Evolutionary conservation across 345 rosid genomes (phyloP).

Genomic region (Fremontodendron californicum): DNA sequence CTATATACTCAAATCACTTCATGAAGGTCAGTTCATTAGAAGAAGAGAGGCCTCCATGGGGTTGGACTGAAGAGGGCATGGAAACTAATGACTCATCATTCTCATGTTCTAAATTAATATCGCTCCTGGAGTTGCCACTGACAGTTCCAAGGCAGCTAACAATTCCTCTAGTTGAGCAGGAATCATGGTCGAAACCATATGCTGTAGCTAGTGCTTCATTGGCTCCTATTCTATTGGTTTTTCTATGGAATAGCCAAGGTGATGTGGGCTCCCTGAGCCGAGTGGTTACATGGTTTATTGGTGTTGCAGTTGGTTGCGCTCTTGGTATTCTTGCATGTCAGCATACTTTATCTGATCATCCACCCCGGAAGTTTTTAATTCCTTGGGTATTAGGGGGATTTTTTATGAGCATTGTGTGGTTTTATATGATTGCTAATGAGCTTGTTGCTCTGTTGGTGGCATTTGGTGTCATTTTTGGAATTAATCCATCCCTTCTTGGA

Average conservation of each 20-base stretch:
- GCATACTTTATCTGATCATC: constrained; percentile 49
- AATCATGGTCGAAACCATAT: constrained; percentile 65
- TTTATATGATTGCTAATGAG: constrained; percentile 85
- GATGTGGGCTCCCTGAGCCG: constrained; percentile 30
- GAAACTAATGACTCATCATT: constrained; percentile 23
- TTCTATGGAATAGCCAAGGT: constrained; percentile 56
- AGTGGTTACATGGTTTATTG: constrained; percentile 37
- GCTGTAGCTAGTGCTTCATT: constrained; percentile 69
- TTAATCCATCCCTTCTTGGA: constrained; percentile 83
- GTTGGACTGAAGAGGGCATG: constrained; percentile 43
- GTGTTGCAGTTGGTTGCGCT: constrained; percentile 40
- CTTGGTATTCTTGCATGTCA: constrained; percentile 52
- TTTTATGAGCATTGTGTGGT: constrained; percentile 86
- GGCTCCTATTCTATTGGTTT: constrained; percentile 64
- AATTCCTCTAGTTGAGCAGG: constrained; percentile 66
- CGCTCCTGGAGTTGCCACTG: constrained; percentile 61
- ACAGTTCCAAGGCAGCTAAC: constrained; percentile 65
- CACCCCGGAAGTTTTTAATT: constrained; percentile 57
- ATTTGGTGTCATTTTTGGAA: constrained; percentile 53
- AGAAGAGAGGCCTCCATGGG: constrained; percentile 49
- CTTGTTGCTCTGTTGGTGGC: constrained; percentile 77
- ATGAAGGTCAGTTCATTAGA: constrained; percentile 26
- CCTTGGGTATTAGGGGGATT: constrained; percentile 92
- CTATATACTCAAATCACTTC: constrained; percentile 58
- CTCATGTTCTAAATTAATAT: constrained; percentile 37